phyloP scores from a whole-genome alignment of 2,329 filamentous ascomycete genomes.

The Cadophora gregata region DNA sequence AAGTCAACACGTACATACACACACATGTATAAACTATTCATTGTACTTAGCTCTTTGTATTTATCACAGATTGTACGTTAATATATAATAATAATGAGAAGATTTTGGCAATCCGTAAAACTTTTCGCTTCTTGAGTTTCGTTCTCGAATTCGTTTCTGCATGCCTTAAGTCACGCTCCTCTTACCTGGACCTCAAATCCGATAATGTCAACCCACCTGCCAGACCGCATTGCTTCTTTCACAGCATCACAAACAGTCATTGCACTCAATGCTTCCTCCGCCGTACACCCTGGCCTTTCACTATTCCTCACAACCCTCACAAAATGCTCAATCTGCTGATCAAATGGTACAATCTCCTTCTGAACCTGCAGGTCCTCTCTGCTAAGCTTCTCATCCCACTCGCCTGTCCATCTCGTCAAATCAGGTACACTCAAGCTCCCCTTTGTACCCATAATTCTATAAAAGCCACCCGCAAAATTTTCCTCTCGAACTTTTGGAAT shows the following conservation, averaged over 20 bases:
- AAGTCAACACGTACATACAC: background rate
- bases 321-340: conserved; percentile 58
- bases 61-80: background rate
- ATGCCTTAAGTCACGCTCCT: background rate
- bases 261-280: conserved; percentile 56
- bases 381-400: conserved; percentile 27
- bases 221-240: conserved; percentile 50
- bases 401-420: conserved; percentile 52
- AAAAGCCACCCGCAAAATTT: conserved; percentile 47
- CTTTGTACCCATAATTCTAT: conserved; percentile 60
- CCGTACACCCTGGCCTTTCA: conserved; percentile 54
- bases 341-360: conserved; percentile 52
- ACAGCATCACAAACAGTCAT: conserved; percentile 59
- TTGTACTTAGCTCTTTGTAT: background rate
- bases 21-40: background rate
- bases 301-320: conserved; percentile 53
- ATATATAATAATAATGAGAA: background rate
- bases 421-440: conserved; percentile 60
- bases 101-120: too few relatives aligned
- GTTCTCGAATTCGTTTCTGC: too few relatives aligned
- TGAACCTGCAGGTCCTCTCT: conserved; percentile 32
- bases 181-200: conserved; percentile 22
- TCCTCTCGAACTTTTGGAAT: conserved; percentile 52
- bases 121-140: too few relatives aligned
- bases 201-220: conserved; percentile 34